These are phyloP conservation scores for Calvatia gigantea DNA, from an alignment of 768 basidiomycete species.

Conservation along the genomic window DNA sequence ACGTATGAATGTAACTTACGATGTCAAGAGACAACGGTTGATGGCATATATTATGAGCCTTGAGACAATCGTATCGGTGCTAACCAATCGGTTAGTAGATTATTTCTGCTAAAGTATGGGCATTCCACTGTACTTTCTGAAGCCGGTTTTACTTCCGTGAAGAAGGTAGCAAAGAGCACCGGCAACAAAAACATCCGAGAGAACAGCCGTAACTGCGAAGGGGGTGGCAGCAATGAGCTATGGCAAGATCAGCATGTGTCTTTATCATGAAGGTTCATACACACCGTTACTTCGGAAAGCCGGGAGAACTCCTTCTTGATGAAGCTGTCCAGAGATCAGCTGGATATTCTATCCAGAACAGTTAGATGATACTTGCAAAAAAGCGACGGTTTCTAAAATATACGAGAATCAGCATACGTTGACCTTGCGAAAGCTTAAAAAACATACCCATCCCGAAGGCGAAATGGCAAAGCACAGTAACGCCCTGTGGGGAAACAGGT, in stretches of 20 bases:
- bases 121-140: constrained; percentile 23
- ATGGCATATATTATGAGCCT: constrained; percentile 45
- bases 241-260: too few species aligned
- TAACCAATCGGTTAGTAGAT: constrained; percentile 11
- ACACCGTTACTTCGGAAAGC: constrained; percentile 32
- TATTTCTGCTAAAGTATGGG: not conserved
- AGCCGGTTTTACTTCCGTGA: constrained; percentile 34
- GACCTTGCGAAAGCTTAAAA: not conserved
- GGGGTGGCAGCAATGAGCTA: constrained; percentile 40
- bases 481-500: constrained; percentile 16
- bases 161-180: constrained; percentile 38
- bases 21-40: constrained; percentile 46
- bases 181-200: constrained; percentile 44
- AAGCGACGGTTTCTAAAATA: constrained; percentile 29
- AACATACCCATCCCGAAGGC: constrained; percentile 34
- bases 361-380: constrained; percentile 19
- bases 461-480: constrained; percentile 26
- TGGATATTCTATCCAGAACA: not conserved
- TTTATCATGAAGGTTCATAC: not conserved
- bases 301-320: constrained; percentile 30
- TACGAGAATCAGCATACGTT: not conserved
- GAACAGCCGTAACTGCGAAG: constrained; percentile 40
- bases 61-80: constrained; percentile 39
- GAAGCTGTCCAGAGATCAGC: constrained; percentile 23
- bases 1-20: constrained; percentile 26